Base-by-base conservation (phyloP, 441 rosid genomes). In the Pelargonium fulgidum region DNA sequence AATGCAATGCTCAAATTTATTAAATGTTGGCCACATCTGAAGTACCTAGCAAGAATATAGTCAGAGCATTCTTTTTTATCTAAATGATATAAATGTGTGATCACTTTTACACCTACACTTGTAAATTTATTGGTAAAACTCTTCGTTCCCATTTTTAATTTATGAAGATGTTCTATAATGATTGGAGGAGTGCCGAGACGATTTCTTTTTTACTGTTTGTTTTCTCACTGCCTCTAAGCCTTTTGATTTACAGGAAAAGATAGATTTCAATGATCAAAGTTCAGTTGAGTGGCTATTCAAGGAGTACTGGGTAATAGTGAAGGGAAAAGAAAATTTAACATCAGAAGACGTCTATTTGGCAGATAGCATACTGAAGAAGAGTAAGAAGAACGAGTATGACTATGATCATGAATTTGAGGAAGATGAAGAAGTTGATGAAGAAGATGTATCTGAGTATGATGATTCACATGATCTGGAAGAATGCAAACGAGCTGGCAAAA, bases 261-360 rank as follows among this genome's bases (percentile, higher is more conserved):
- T 88, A 73, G 84, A 88, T 50, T 80, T 86, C 9, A 54, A 68
- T 26, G 87, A 80, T 72, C 71, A 66, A 64, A 76, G 78, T 64
- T 83, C 90, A 10, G 71, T 62, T 14, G 89, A 85, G 72, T 82
- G 80, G 68, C 67, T 82, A 50, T 83, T 86, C 77, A 73, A 78
- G 70, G 81, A 69, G 56, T 88, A 88, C 39, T 88, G 89, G 89
- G 85, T 81, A 65, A 78, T 81, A 41, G 69, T 79, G 36, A 88
- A 88, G 77, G 83, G 78, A 22, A 65, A 73, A 58, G 87, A 85
- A 71, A 65, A 72, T 13, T 77, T 84, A 72, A 82, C 75, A 62
- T 64, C 81, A 67, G 82, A 81, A 29, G 77, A 82, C n/a, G 75
- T 86, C 67, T 75, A 76, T 73, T 70, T 77, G 1, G 82, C 87